Base-by-base conservation (phyloP, 2,329 filamentous ascomycete species). In the Penicillium sp. region DNA sequence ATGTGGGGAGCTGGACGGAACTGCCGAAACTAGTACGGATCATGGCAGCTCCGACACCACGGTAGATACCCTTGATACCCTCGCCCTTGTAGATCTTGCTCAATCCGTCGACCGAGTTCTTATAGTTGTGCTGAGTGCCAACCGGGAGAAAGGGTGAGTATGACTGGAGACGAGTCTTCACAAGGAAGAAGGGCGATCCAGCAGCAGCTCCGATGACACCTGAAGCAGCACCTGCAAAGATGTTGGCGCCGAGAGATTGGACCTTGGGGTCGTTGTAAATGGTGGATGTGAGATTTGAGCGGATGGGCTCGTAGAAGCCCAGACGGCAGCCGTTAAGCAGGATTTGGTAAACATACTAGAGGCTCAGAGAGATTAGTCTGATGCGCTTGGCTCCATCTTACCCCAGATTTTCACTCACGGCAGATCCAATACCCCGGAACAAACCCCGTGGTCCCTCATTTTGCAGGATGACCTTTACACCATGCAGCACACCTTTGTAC, bases 301-400 rank as follows among this genome's bases (percentile, higher is more conserved):
- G 91, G 77, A 97, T 85, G 5, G 94, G 94, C 72, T 99, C 94
- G 81, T 99, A 99, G 81, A 99, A 97, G 58, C 94, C 92, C 52
- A 99, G 81, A 52, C 94, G 91, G 77, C 92, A 99, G 68, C 94
- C 94, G 74, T 99, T 99, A 67, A 99, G 86, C 48, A 96, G 85
- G 68, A 97, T 86, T 78, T 99, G 94, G 79, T 99, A 99, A 70
- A 96, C 82, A 75, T 97, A 99, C 83, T 86, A 67, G 50, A 54
- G 43, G 58, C 40, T 21, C 27, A n/a, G 40, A 7, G 22, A 16
- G 4, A 24, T 58, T 45, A 54, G 52, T 8, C 14, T 13, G 8
- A 9, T 18, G 24, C 4, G 6, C 2, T 10, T 43, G 10, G 38
- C 29, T n/a, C 18, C 4, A 16, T 7, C 16, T 46, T n/a, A 3